Evolutionary conservation across 768 basidiomycete species (phyloP).

Genomic region (Cystofilobasidium macerans): DNA sequence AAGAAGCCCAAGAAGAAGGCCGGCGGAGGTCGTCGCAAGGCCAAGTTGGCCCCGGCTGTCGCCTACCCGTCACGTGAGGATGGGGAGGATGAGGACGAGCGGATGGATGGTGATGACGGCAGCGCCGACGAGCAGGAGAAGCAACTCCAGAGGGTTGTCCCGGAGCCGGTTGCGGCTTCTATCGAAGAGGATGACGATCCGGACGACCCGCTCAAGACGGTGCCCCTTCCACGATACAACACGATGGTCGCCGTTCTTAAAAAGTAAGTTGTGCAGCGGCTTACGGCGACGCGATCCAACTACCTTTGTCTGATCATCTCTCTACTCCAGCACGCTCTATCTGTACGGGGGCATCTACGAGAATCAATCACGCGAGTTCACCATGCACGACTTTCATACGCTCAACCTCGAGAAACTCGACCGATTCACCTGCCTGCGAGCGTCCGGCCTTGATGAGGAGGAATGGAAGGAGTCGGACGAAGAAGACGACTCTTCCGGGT

Average conservation of each 20-base stretch:
- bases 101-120: slow-evolving; percentile 33
- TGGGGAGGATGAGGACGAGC: slow-evolving; percentile 29
- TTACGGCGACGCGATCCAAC: neutral
- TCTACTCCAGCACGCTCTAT: neutral
- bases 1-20: slow-evolving; percentile 50
- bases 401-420: slow-evolving; percentile 78
- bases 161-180: neutral
- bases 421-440: slow-evolving; percentile 59
- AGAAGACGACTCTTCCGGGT: slow-evolving; percentile 33
- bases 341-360: slow-evolving; percentile 79
- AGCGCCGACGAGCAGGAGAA: slow-evolving; percentile 20
- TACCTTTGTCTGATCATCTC: slow-evolving; percentile 8
- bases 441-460: slow-evolving; percentile 53
- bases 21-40: slow-evolving; percentile 40
- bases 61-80: slow-evolving; percentile 23
- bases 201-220: slow-evolving; percentile 55
- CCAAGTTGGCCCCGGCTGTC: slow-evolving; percentile 41
- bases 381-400: slow-evolving; percentile 75
- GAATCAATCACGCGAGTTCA: slow-evolving; percentile 61
- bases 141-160: no score
- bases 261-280: slow-evolving; percentile 46
- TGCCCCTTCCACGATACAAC: slow-evolving; percentile 68
- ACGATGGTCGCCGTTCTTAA: slow-evolving; percentile 74
- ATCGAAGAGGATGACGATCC: slow-evolving; percentile 45
- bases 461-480: slow-evolving; percentile 54